These are phyloP conservation scores for Sarocladium brachiariae DNA, from an alignment of 2,329 filamentous ascomycete genomes.

Conservation along the genomic window DNA sequence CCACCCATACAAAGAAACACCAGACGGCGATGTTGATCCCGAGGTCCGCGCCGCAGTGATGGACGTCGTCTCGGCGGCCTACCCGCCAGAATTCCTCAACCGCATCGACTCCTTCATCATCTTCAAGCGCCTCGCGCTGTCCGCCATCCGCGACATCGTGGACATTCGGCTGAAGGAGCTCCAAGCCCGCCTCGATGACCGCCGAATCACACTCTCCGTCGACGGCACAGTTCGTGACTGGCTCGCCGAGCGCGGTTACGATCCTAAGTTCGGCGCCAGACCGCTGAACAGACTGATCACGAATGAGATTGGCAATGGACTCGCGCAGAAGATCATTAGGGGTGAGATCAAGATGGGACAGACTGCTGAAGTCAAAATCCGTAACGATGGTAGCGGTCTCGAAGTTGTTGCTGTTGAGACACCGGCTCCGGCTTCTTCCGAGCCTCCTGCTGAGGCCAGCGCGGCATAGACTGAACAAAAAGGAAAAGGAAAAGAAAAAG, in stretches of 20 bases:
- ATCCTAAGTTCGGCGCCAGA: conserved; percentile 83
- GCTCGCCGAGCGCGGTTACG: conserved; percentile 85
- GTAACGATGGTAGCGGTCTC: conserved; percentile 52
- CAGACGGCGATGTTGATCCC: conserved; percentile 63
- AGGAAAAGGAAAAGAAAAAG: too few species aligned
- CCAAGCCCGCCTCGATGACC: conserved; percentile 74
- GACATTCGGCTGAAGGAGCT: conserved; percentile 85
- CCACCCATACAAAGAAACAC: conserved; percentile 55
- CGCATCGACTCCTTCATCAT: conserved; percentile 95
- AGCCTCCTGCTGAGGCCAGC: background rate
- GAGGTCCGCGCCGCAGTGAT: conserved; percentile 75
- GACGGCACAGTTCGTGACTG: conserved; percentile 68
- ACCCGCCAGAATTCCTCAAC: conserved; percentile 94
- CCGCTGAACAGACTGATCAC: conserved; percentile 87
- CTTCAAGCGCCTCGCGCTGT: conserved; percentile 76
- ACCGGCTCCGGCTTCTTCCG: background rate
- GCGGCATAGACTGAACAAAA: background rate
- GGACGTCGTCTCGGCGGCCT: conserved; percentile 68
- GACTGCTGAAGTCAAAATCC: conserved; percentile 62
- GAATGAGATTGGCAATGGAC: conserved; percentile 78
- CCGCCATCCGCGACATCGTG: conserved; percentile 82
- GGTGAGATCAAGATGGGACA: conserved; percentile 74
- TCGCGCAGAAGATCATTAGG: conserved; percentile 88
- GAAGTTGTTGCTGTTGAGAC: conserved; percentile 33
- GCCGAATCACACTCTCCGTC: conserved; percentile 71